Conservation (phyloP, 179 eudicot species). For the Pouteria campechiana region DNA sequence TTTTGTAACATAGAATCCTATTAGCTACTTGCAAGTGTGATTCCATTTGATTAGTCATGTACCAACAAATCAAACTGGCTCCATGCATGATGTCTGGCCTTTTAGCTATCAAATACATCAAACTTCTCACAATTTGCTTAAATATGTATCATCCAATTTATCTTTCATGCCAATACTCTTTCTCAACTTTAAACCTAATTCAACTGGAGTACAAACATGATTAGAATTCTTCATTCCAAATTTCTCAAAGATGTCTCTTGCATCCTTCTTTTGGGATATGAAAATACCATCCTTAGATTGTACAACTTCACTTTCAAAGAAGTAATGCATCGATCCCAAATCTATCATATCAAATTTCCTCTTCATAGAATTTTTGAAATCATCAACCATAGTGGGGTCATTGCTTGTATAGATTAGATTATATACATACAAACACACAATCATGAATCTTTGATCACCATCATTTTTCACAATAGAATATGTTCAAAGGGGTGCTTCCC, state of each 20-base stretch:
- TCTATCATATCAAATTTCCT: no score
- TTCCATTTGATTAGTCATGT: no score
- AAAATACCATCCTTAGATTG: neutral
- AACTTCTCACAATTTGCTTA: neutral
- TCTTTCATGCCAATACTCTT: no score
- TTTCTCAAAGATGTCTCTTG: neutral
- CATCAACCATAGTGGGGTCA: neutral
- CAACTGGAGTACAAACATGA: neutral
- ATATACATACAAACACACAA: constrained; percentile 2
- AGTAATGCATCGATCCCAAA: neutral
- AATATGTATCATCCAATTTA: no score
- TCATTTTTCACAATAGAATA: neutral
- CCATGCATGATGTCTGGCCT: constrained; percentile 3
- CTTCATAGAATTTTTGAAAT: constrained; percentile 3
- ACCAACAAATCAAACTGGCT: no score
- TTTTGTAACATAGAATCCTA: no score
- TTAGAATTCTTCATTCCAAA: neutral
- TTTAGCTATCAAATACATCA: neutral
- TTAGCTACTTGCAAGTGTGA: no score
- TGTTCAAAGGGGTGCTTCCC: constrained; percentile 1
- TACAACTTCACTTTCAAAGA: constrained; percentile 1
- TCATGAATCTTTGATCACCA: neutral
- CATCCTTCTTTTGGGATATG: constrained; percentile 4
- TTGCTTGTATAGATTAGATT: constrained; percentile 1
- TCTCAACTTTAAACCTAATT: neutral